These are phyloP conservation scores for Lodderomyces parapsilosis DNA, from an alignment of 1,139 yeast species.

Conservation along the genomic window DNA sequence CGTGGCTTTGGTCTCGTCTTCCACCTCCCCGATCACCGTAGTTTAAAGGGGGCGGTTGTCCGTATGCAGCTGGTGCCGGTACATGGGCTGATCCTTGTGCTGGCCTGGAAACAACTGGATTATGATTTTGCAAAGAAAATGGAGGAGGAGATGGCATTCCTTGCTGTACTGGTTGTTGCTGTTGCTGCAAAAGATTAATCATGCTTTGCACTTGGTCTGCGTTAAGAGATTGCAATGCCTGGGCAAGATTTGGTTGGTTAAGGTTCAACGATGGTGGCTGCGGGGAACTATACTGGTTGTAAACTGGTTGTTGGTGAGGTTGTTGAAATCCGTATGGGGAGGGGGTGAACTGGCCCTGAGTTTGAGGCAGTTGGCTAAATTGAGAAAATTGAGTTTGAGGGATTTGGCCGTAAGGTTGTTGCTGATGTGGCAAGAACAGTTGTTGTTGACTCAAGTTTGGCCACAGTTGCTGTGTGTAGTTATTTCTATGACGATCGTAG, in stretches of 20 bases:
- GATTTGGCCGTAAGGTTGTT: conserved; percentile 10
- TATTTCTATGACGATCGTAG: conserved; percentile 10
- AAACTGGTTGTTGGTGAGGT: conserved; percentile 11
- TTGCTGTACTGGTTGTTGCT: conserved; percentile 19
- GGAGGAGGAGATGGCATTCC: conserved; percentile 16
- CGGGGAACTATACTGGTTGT: conserved; percentile 11
- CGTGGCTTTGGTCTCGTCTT: conserved; percentile 4
- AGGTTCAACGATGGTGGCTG: conserved; percentile 6
- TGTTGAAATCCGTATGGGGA: conserved; percentile 7
- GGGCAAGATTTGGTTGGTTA: conserved; percentile 18
- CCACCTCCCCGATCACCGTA: conserved; percentile 6
- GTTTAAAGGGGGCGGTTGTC: conserved; percentile 9
- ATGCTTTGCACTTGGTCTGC: conserved; percentile 52
- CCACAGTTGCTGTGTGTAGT: conserved; percentile 8
- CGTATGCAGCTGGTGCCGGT: conserved; percentile 10
- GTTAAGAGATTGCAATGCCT: conserved; percentile 48
- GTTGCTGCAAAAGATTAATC: conserved; percentile 37
- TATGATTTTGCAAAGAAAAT: background rate
- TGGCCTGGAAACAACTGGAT: background rate
- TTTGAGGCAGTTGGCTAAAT: conserved; percentile 2
- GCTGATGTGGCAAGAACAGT: conserved; percentile 8
- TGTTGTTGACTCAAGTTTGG: conserved; percentile 4
- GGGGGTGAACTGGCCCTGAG: conserved; percentile 3
- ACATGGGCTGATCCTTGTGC: background rate
- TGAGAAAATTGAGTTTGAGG: conserved; percentile 3